phyloP scores from a whole-genome alignment of 2,329 filamentous ascomycete species.

The Talaromyces sp. region DNA sequence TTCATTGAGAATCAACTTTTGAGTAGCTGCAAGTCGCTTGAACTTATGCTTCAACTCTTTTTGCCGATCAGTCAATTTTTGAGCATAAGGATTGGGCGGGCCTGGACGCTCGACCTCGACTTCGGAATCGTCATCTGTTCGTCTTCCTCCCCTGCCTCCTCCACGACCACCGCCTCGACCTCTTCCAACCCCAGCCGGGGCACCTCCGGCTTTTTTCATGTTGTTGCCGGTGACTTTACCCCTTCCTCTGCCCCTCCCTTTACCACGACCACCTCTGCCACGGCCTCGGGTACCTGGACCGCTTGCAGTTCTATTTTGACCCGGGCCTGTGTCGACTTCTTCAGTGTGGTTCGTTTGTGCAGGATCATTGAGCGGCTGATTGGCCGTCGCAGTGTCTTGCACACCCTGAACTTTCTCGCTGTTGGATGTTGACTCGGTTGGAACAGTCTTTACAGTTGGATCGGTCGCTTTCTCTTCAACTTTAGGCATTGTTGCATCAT shows the following conservation, averaged over 20 bases:
- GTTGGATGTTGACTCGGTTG: not conserved
- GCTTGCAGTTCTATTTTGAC: slow-evolving; percentile 20
- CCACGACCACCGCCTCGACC: slow-evolving; percentile 22
- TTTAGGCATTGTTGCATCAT: slow-evolving; percentile 29
- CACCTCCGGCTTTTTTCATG: slow-evolving; percentile 28
- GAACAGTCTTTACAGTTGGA: slow-evolving; percentile 20
- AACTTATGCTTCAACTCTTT: slow-evolving; percentile 42
- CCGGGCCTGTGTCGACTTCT: slow-evolving; percentile 22
- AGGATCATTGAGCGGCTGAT: slow-evolving; percentile 20
- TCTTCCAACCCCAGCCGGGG: slow-evolving; percentile 20
- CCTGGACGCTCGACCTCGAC: slow-evolving; percentile 29
- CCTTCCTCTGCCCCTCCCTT: slow-evolving; percentile 23
- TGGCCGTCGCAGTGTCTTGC: slow-evolving; percentile 14
- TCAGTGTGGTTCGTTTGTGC: slow-evolving; percentile 25
- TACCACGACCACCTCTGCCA: slow-evolving; percentile 31
- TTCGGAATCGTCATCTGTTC: slow-evolving; percentile 30
- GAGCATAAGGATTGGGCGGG: slow-evolving; percentile 35
- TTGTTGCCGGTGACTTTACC: slow-evolving; percentile 18
- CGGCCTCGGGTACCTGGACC: slow-evolving; percentile 26
- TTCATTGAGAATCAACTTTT: slow-evolving; percentile 39
- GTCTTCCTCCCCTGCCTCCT: slow-evolving; percentile 30
- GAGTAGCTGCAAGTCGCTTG: slow-evolving; percentile 40
- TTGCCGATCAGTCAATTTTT: slow-evolving; percentile 41
- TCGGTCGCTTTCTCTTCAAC: slow-evolving; percentile 24
- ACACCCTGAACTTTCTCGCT: slow-evolving; percentile 23